Base-by-base conservation (phyloP, 257 asterid genomes). In the Paulownia fortunei region DNA sequence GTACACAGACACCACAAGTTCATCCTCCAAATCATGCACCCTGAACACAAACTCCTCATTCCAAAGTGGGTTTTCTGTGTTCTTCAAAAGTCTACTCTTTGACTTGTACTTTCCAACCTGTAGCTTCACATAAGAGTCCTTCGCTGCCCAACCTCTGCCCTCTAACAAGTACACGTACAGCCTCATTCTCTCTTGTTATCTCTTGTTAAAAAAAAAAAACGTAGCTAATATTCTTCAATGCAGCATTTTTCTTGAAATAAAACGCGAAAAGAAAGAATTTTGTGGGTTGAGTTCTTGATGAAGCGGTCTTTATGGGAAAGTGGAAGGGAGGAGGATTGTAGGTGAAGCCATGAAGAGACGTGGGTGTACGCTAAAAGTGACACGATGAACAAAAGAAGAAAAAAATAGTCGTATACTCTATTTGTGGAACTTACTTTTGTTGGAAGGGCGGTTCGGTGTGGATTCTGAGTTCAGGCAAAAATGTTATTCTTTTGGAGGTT, bases 31-130 rank as follows among this genome's bases (percentile, higher is more conserved):
- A 75, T 91, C 92, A 64, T 80, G 69, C 13, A 88, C 97, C 55
- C 86, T 81, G 76, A 94, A 94, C 56, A 80, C 92, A 72, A 94
- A 94, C 86, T 92, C 99, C 76, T 94, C 99, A 8, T 94, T 91
- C 99, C 94, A 94, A 47, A 91, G 42, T 6, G 97, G 97, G 69
- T 81, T 87, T 9, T 70, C 74, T 0, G 85, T 79, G 77, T 87
- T 76, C 84, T 80, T 92, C 82, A 91, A 27, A 71, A 88, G 68
- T 73, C 92, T 85, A 3, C 97, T 88, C 75, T 88, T 92, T 3
- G 98, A 90, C 80, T 86, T 89, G 11, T 72, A 86, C 75, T 87
- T 88, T 0, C 98, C 99, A 6, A 92, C 86, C 80, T 84, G 84
- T 16, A 94, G 75, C 84, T 91, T 92, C 75, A 90, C 90, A 39